A percentile compares a stretch with the other conserved stretches of the same genome.
These are phyloP conservation scores for Phtheirospermum japonicum DNA, from an alignment of 257 asterid species.

Conservation along the genomic window DNA sequence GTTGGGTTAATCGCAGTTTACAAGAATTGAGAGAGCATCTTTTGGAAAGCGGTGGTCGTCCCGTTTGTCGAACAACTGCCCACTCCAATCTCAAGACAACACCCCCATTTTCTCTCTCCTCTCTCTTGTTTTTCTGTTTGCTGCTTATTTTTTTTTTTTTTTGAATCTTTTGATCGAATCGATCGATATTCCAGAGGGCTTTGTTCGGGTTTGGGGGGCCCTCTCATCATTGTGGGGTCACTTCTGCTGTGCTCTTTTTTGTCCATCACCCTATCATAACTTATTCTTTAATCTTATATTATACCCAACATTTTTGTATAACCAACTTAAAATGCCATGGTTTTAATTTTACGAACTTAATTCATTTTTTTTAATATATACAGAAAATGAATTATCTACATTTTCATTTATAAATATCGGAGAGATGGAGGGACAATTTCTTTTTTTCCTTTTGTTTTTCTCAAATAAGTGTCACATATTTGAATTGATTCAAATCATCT, in stretches of 20 bases:
- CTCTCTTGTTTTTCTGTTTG: constrained; percentile 34
- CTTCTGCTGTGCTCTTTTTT: constrained; percentile 26
- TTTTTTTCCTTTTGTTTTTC: no score
- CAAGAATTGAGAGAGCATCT: constrained; percentile 48
- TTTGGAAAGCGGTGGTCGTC: constrained; percentile 79
- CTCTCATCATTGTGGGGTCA: constrained; percentile 38
- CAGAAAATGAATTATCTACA: no score
- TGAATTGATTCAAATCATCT: not conserved
- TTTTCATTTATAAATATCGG: no score
- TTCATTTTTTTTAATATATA: no score
- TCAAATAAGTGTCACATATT: no score
- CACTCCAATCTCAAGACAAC: constrained; percentile 67
- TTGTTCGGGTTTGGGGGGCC: constrained; percentile 34
- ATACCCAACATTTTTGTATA: no score
- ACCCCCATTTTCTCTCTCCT: constrained; percentile 36
- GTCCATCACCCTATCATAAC: constrained; percentile 24
- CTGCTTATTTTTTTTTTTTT: not conserved
- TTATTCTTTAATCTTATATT: not conserved
- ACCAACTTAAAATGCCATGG: no score
- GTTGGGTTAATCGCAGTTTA: constrained; percentile 24
- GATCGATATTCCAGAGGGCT: constrained; percentile 50
- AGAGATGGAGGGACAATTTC: no score
- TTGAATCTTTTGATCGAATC: constrained; percentile 65
- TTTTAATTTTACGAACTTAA: no score
- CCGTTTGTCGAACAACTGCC: constrained; percentile 54